Conservation (phyloP, 1,284 basidiomycete genomes). For the Inonotus obliquus region DNA sequence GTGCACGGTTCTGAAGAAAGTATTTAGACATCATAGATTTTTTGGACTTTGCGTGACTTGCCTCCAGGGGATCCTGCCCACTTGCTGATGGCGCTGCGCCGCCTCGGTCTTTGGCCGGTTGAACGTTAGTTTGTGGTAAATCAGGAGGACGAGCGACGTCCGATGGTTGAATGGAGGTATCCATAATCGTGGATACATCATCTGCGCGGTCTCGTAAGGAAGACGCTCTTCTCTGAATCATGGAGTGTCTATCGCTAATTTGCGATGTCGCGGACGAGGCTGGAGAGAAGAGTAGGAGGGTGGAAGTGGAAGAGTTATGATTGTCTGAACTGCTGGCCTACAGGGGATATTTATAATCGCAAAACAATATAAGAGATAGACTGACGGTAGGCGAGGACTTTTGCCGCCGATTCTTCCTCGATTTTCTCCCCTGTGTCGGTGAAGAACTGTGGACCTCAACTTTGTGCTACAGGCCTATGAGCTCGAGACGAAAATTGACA, state of each 20-base stretch:
- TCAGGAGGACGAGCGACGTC: background rate
- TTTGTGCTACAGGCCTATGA: slow-evolving; percentile 6
- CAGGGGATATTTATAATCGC: background rate
- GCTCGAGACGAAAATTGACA: background rate
- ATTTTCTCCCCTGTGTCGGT: background rate
- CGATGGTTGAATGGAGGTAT: background rate
- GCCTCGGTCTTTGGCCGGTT: background rate
- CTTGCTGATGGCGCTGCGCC: background rate
- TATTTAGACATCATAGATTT: background rate
- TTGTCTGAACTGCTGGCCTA: background rate
- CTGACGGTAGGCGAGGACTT: slow-evolving; percentile 7
- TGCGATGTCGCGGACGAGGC: background rate
- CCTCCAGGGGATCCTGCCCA: background rate
- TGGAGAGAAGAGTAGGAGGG: background rate
- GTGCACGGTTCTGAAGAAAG: background rate
- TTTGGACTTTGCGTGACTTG: background rate
- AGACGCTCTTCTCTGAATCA: background rate
- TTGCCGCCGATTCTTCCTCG: background rate
- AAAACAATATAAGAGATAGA: background rate
- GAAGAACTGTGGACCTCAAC: background rate
- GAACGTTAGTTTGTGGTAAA: background rate
- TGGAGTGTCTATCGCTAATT: background rate
- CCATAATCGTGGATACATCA: background rate
- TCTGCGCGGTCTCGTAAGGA: background rate
- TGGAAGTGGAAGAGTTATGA: background rate